A percentile compares a stretch with the other conserved stretches of the same genome.
Evolutionary conservation across 306 rosid genomes (phyloP).

Genomic region (Corylus americana): DNA sequence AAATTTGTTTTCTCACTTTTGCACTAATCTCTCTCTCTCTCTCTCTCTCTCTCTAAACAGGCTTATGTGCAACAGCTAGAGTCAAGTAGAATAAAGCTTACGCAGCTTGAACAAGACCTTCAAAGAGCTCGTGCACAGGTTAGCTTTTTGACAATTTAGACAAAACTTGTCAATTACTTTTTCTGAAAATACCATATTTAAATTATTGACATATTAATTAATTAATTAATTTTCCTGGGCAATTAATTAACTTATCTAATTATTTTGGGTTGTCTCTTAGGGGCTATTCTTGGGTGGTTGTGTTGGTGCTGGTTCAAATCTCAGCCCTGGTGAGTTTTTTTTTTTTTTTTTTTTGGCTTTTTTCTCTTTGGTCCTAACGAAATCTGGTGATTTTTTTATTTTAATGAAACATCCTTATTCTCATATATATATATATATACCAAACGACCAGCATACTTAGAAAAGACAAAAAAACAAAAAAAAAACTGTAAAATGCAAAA

Average conservation of each 20-base stretch:
- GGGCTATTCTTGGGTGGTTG: constrained; percentile 68
- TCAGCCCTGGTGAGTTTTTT: constrained; percentile 66
- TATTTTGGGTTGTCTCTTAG: constrained; percentile 35
- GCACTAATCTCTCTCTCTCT: neutral
- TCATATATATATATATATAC: neutral
- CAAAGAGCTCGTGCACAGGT: constrained; percentile 94
- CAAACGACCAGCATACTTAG: neutral
- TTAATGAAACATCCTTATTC: neutral
- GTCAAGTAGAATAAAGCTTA: constrained; percentile 76
- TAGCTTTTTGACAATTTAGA: neutral
- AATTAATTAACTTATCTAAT: neutral
- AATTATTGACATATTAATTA: neutral
- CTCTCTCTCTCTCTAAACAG: constrained; percentile 35
- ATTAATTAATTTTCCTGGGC: neutral
- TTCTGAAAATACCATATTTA: neutral
- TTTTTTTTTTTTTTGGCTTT: neutral
- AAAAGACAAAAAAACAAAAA: neutral
- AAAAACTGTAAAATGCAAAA: neutral
- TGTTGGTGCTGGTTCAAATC: constrained; percentile 61
- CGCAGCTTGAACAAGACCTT: constrained; percentile 86
- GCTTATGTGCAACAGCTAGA: constrained; percentile 95
- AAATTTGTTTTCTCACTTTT: neutral
- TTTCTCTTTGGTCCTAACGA: no score
- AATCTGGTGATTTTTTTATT: neutral
- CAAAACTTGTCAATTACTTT: neutral